Percentiles rank a stretch among this genome's conserved stretches.
phyloP scores from a whole-genome alignment of 2,329 filamentous ascomycete species.

The Fusarium robinianum region DNA sequence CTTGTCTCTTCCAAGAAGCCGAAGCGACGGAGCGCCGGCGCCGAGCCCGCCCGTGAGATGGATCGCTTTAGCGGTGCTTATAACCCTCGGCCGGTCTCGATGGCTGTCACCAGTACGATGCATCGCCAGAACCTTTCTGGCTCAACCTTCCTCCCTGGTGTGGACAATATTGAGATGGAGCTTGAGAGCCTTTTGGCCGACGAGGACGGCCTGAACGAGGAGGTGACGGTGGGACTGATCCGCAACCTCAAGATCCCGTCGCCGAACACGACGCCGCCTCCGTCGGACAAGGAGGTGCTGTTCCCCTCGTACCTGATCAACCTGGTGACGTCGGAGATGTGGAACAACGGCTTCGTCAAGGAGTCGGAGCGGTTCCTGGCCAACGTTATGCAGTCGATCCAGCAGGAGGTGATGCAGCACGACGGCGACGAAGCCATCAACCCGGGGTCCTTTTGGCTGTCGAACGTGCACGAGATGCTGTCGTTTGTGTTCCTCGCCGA shows the following conservation, averaged over 20 bases:
- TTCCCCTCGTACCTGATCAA: slow-evolving; percentile 99
- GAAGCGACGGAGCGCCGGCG: slow-evolving; percentile 89
- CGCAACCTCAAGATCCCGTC: slow-evolving; percentile 95
- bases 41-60: slow-evolving; percentile 79
- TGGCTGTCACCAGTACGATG: slow-evolving; percentile 75
- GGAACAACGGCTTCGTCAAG: slow-evolving; percentile 99
- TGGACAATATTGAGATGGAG: slow-evolving; percentile 93
- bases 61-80: slow-evolving; percentile 92
- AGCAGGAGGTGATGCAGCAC: slow-evolving; percentile 99
- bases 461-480: slow-evolving; percentile 99
- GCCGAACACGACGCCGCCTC: slow-evolving; percentile 82
- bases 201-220: slow-evolving; percentile 94
- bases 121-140: slow-evolving; percentile 74
- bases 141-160: slow-evolving; percentile 76
- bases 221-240: slow-evolving; percentile 95
- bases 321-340: slow-evolving; percentile 98
- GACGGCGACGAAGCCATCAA: slow-evolving; percentile 97
- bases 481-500: slow-evolving; percentile 99
- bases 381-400: slow-evolving; percentile 99
- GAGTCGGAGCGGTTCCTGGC: slow-evolving; percentile 98
- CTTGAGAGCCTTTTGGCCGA: slow-evolving; percentile 92
- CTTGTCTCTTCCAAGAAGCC: slow-evolving; percentile 96
- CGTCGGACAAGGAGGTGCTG: slow-evolving; percentile 96
- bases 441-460: slow-evolving; percentile 97
- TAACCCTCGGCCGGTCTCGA: slow-evolving; percentile 93